Evolutionary conservation across 148 eudicot species (phyloP).

Genomic region (Fagopyrum homotropicum): DNA sequence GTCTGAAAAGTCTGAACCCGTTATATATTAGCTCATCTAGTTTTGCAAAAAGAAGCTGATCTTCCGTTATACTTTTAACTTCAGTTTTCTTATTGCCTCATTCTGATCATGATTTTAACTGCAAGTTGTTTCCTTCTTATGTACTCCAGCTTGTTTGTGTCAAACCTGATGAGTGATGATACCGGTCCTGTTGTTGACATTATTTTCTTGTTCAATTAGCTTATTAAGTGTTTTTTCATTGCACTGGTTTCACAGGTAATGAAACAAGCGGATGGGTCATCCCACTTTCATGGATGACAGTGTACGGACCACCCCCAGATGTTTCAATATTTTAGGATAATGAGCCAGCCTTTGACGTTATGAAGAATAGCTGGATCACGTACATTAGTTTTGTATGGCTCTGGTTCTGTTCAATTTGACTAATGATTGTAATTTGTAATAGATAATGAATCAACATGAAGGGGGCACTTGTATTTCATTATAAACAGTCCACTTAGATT

Average conservation of each 20-base stretch:
- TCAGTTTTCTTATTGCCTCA: neutral
- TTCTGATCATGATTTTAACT: too few relatives aligned
- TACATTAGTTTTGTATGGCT: neutral
- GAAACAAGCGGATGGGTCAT: slow-evolving; percentile 65
- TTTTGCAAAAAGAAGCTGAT: neutral
- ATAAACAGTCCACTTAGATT: too few relatives aligned
- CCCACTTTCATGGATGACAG: slow-evolving; percentile 93
- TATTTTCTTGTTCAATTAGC: neutral
- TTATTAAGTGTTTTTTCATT: neutral
- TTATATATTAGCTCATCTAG: neutral
- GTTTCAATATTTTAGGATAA: slow-evolving; percentile 56
- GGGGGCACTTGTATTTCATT: too few relatives aligned
- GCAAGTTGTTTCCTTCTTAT: neutral
- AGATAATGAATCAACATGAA: too few relatives aligned
- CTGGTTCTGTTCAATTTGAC: neutral
- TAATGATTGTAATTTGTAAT: neutral
- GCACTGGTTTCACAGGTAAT: slow-evolving; percentile 31
- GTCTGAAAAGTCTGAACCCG: neutral
- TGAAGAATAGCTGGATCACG: neutral
- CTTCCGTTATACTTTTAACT: neutral
- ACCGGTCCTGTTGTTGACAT: neutral
- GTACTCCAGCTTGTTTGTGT: neutral
- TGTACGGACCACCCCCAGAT: slow-evolving; percentile 97
- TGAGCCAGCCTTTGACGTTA: neutral
- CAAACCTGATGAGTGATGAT: neutral